A percentile compares a stretch with the other conserved stretches of the same genome.
phyloP scores from a whole-genome alignment of 495 filamentous ascomycete species.

The Penicillium cataractarum region DNA sequence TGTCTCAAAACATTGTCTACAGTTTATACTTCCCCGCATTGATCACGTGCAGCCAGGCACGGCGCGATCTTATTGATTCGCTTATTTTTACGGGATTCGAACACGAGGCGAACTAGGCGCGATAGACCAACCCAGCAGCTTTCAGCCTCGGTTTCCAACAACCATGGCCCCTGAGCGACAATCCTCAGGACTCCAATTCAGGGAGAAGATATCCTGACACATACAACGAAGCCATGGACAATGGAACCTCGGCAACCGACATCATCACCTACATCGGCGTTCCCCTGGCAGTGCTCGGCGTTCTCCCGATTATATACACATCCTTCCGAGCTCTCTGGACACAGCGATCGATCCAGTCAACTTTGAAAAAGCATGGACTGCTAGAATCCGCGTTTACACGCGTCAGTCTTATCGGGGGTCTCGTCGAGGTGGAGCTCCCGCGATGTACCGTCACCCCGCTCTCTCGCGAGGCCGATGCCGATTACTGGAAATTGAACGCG shows the following conservation, averaged over 20 bases:
- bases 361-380: background rate
- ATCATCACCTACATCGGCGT: conserved; percentile 15
- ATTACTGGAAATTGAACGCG: conserved; percentile 14
- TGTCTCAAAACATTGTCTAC: background rate
- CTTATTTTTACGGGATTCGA: conserved; percentile 4
- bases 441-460: conserved; percentile 12
- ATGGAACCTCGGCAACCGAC: conserved; percentile 5
- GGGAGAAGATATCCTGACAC: background rate
- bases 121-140: background rate
- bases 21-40: background rate
- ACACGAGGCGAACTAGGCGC: background rate
- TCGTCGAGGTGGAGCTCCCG: conserved; percentile 13
- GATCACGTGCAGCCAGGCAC: background rate
- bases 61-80: background rate
- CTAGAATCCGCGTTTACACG: conserved; percentile 10
- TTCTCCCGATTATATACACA: conserved; percentile 10
- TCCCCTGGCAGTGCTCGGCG: conserved; percentile 13
- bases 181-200: background rate
- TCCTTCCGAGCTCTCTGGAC: conserved; percentile 9
- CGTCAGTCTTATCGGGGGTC: conserved; percentile 11
- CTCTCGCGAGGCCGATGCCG: conserved; percentile 7
- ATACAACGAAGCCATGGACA: background rate
- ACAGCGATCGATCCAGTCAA: background rate
- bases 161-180: conserved; percentile 1
- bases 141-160: background rate